Conservation (phyloP, 148 eudicot species). For the Salicornia ramosissima region DNA sequence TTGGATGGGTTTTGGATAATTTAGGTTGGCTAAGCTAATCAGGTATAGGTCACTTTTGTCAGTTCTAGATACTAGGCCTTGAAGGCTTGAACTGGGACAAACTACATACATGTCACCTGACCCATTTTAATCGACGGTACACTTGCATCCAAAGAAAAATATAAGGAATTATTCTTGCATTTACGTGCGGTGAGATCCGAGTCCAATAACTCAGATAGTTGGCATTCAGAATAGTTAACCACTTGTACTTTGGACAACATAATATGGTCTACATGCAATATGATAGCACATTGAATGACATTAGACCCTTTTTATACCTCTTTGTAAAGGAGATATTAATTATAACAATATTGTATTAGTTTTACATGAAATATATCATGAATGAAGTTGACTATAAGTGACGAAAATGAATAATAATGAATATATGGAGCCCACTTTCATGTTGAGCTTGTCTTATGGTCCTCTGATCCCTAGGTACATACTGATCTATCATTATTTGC, state of each 20-base stretch:
- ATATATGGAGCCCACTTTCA: conserved; percentile 19
- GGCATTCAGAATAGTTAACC: no score
- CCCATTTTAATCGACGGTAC: no score
- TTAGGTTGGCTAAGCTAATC: no score
- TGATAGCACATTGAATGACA: conserved; percentile 17
- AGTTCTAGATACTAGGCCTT: no score
- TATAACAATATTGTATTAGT: not conserved
- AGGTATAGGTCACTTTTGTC: no score
- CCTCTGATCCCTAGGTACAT: conserved; percentile 7
- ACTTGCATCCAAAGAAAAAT: no score
- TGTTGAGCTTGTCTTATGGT: conserved; percentile 17
- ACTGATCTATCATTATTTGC: not conserved
- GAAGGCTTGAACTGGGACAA: no score
- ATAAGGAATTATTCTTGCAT: no score
- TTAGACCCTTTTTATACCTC: conserved; percentile 3
- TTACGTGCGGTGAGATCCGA: no score
- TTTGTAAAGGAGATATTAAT: not conserved
- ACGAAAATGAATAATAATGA: conserved; percentile 1
- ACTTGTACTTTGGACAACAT: conserved; percentile 6
- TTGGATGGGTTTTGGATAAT: no score
- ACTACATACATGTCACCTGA: no score
- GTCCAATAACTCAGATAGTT: no score
- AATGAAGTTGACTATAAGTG: conserved; percentile 22
- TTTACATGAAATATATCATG: not conserved
- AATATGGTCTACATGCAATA: conserved; percentile 22